Percentiles rank a stretch among this genome's conserved stretches.
phyloP scores from a whole-genome alignment of 129 eudicot species.

The Pulicaria dysenterica region DNA sequence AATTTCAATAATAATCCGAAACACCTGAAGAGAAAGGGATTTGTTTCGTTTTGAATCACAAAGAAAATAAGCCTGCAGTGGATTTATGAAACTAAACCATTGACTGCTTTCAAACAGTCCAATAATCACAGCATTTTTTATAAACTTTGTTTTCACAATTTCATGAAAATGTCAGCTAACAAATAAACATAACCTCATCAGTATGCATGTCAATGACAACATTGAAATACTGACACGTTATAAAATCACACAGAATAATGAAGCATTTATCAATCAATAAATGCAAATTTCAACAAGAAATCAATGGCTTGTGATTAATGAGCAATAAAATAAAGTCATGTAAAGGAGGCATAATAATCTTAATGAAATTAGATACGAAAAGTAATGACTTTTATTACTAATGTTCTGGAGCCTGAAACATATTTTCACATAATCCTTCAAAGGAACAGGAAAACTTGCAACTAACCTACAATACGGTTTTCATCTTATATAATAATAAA shows the following conservation, averaged over 20 bases:
- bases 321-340: not conserved
- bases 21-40: no score
- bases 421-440: conserved; percentile 25
- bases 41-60: no score
- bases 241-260: not conserved
- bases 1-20: no score
- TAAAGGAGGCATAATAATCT: not conserved
- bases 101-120: no score
- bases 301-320: conserved; percentile 4
- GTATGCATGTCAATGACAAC: not conserved
- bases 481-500: not conserved
- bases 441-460: conserved; percentile 8
- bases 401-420: conserved; percentile 12
- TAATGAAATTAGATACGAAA: conserved; percentile 5
- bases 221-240: not conserved
- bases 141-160: no score
- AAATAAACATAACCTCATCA: conserved; percentile 12
- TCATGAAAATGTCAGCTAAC: not conserved
- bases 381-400: conserved; percentile 32
- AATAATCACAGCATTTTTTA: no score
- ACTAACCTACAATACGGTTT: conserved; percentile 9
- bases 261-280: conserved; percentile 9
- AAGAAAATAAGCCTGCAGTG: no score
- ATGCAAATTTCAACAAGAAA: not conserved
- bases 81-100: no score